Base-by-base conservation (phyloP, 1,284 basidiomycete species). In the Sporisorium graminicola region DNA sequence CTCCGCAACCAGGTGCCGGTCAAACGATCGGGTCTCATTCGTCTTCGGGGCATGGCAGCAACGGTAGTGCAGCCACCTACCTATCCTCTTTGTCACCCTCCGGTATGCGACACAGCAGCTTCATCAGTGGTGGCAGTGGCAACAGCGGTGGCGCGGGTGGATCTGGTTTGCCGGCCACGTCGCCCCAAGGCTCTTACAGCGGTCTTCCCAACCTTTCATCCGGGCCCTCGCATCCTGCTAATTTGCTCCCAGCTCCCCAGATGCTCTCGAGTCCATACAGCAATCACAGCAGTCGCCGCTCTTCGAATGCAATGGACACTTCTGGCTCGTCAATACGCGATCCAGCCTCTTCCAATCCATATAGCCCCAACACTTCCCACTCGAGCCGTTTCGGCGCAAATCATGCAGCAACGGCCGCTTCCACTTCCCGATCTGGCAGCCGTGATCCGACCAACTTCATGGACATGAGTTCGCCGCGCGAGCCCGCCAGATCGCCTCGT, bases 301-400 rank as follows among this genome's bases (percentile, higher is more conserved):
- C 74, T 5, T 73, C 74, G 24, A 75, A 75, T 26, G 69, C 74
- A 20, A 77, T 77, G 73, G 73, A 75, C 54, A 75, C 66, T 10
- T 77, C 69, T 18, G 59, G 56, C 50, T 73, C 74, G 10, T 72
- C 74, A 40, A 65, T 63, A 59, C 69, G 64, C 9, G 69, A 72
- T 14, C 29, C 58, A 20, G 58, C 62, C 20, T 42, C 55, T 26
- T 31, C 35, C 3, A 69, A 69, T 43, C 58, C 65, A 7, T 77
- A 77, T 46, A 77, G 69, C n/a, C 74, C 74, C 43, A 77, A 72
- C 58, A 55, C 61, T 5, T 58, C 58, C 7, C 54, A 61, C 26
- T 63, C 66, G 8, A 53, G 61, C 26, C 74, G 74, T 16, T 77
- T 72, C 27, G 42, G 55, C 50, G 58, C 33, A 47, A 66, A 40